Evolutionary conservation across 1,284 basidiomycete species (phyloP), one percentile per base, ranked within the genome.

Genomic region (Malassezia arunalokei): DNA sequence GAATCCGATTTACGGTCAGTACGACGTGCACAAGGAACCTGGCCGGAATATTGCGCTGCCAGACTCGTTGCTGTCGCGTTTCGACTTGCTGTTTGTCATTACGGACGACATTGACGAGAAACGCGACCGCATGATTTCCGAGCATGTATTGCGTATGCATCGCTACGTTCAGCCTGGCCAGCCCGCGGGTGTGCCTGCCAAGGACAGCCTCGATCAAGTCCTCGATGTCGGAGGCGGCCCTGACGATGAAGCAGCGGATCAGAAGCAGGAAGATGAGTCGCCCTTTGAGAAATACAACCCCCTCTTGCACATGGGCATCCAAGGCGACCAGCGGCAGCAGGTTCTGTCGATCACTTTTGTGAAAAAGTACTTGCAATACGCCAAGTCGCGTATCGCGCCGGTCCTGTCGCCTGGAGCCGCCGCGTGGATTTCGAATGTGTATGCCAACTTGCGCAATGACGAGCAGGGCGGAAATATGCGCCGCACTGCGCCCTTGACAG

Each of bases 1-100:
- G 40, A 99, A 98, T 75, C 94, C 94, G 0, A 95, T 98, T 64
- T 98, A 98, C 71, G 94, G 94, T 43, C 92, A 95, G 77, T 98
- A 99, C 74, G 94, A 98, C 75, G 87, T 98, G 20, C 92, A 98
- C 78, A 98, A 98, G 77, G 94, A 98, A 74, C 94, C 94, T 15
- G 91, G 96, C 77, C 85, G 86, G 76, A 99, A 98, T 73, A 99
- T 99, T 65, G 94, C 92, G 3, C 81, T 99, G 1, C 94, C 94
- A 3, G 94, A 98, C 75, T 98, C 94, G 31, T 80, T 99, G 14
- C 81, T 99, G 15, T 98, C 94, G 15, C 92, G 94, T 83, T 99
- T 99, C 78, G 94, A 99, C 78, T 76, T 99, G 60, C 81, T 99
- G 35, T 99, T 98, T 72, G 85, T 99, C 46, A 89, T 99, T 14